These are phyloP conservation scores for Austroboletus festivus DNA, from an alignment of 768 basidiomycete genomes.

Conservation along the genomic window DNA sequence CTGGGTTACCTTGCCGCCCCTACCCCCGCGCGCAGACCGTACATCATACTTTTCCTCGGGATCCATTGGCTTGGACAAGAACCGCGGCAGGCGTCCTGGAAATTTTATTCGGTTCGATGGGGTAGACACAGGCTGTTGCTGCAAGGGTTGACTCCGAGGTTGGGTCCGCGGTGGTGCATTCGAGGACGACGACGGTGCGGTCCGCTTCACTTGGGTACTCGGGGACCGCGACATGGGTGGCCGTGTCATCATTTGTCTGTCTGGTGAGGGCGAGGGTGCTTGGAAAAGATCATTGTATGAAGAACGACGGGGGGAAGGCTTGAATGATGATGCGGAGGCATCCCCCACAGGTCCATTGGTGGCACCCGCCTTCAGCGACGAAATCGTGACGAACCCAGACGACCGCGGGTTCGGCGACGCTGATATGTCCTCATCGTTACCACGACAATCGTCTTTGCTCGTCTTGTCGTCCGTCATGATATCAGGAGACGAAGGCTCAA, in stretches of 20 bases:
- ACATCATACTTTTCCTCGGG: conserved; percentile 67
- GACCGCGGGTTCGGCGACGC: conserved; percentile 66
- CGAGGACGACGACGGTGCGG: background rate
- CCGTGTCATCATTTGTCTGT: background rate
- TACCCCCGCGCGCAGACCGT: conserved; percentile 73
- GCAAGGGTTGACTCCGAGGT: background rate
- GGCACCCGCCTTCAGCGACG: conserved; percentile 47
- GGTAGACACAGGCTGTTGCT: conserved; percentile 1
- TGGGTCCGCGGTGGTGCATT: background rate
- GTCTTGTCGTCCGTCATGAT: conserved; percentile 1
- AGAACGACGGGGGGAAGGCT: conserved; percentile 16
- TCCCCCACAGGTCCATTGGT: too few relatives aligned
- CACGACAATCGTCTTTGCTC: conserved; percentile 4
- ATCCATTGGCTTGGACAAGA: conserved; percentile 37
- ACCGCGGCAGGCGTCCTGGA: conserved; percentile 31
- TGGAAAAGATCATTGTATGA: conserved; percentile 22
- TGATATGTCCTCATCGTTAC: conserved; percentile 21
- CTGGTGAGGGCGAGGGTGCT: conserved; percentile 1
- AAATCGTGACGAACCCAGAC: conserved; percentile 70
- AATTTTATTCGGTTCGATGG: too few relatives aligned
- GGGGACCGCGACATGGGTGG: conserved; percentile 11
- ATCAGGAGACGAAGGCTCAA: conserved; percentile 10
- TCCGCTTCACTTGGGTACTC: conserved; percentile 10
- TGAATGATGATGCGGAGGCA: conserved; percentile 6
- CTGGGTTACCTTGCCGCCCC: conserved; percentile 69